Percentiles rank a stretch among this genome's conserved stretches.
Conservation (phyloP, 306 rosid genomes). For the Trifolium fragiferum region DNA sequence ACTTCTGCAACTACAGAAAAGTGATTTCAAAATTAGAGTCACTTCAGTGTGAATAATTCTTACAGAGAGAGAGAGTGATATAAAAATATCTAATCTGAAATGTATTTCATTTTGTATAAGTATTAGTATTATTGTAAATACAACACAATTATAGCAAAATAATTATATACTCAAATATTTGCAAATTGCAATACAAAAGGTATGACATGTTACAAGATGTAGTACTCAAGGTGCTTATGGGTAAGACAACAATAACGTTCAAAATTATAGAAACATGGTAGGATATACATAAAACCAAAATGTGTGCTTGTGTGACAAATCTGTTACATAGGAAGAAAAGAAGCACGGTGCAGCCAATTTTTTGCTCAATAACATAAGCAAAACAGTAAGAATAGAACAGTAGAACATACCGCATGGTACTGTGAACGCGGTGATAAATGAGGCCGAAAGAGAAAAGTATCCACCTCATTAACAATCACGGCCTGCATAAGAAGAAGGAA, state of each 20-base stretch:
- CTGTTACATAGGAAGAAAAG: not conserved
- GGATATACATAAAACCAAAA: conserved; percentile 6
- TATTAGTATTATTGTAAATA: not conserved
- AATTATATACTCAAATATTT: too few species aligned
- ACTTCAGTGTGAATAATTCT: too few species aligned
- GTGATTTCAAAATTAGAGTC: too few species aligned
- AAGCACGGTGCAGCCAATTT: conserved; percentile 7
- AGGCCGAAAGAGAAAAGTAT: conserved; percentile 92
- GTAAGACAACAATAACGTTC: not conserved
- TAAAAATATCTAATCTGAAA: too few species aligned
- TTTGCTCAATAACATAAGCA: conserved; percentile 9
- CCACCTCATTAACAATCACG: conserved; percentile 95
- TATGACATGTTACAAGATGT: not conserved
- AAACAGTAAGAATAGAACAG: conserved; percentile 3
- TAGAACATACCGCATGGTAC: conserved; percentile 83
- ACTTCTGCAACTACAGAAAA: conserved; percentile 1
- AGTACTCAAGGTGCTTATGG: not conserved
- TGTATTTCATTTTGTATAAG: not conserved
- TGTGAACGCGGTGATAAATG: conserved; percentile 79
- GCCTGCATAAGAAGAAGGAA: conserved; percentile 50
- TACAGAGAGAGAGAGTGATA: too few species aligned
- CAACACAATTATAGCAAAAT: not conserved
- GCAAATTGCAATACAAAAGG: too few species aligned
- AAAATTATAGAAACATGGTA: not conserved
- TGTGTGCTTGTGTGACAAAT: not conserved